phyloP scores from a whole-genome alignment of 257 asterid species.

The Nicotiana sylvestris region DNA sequence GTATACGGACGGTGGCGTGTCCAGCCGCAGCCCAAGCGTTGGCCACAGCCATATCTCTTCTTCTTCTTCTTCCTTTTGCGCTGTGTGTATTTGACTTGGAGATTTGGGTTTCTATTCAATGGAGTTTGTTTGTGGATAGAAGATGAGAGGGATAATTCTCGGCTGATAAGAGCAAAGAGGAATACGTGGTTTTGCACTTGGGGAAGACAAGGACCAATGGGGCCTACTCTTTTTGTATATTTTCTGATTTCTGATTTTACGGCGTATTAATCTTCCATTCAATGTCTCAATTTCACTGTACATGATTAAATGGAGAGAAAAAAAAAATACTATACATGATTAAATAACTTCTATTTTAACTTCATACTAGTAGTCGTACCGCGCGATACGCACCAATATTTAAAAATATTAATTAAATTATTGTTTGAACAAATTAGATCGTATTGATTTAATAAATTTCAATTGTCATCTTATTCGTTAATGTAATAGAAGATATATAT shows the following conservation, averaged over 20 bases:
- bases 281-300: too few species aligned
- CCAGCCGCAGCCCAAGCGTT: slow-evolving; percentile 68
- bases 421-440: too few species aligned
- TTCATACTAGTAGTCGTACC: too few species aligned
- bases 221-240: background rate
- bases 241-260: background rate
- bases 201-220: background rate
- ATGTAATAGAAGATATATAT: too few species aligned
- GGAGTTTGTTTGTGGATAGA: background rate
- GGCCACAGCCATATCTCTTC: slow-evolving; percentile 60
- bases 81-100: background rate
- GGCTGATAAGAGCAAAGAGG: background rate
- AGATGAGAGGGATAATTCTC: background rate
- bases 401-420: too few species aligned
- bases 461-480: too few species aligned
- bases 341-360: too few species aligned
- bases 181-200: background rate
- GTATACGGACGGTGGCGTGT: slow-evolving; percentile 44
- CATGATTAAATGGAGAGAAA: too few species aligned
- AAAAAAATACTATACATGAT: too few species aligned
- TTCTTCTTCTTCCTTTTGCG: background rate
- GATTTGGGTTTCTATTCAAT: background rate
- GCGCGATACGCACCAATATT: too few species aligned
- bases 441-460: too few species aligned
- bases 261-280: background rate